phyloP scores from a whole-genome alignment of 306 rosid species.

The Amphicarpaea edgeworthii region DNA sequence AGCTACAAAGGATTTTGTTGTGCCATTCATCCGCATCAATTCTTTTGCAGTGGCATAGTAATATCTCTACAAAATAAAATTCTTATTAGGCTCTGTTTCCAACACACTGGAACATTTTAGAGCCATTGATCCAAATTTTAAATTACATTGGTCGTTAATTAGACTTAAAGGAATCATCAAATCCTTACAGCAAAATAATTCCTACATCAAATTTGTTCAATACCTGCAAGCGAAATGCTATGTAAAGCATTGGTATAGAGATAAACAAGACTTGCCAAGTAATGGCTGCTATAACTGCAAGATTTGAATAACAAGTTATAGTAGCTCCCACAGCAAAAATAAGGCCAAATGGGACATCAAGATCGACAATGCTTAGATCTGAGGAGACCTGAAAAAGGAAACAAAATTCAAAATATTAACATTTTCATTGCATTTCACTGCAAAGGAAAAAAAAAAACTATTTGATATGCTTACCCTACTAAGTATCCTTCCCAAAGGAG shows the following conservation, averaged over 20 bases:
- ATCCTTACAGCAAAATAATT: neutral
- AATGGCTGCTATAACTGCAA: conserved; percentile 52
- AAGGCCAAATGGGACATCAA: conserved; percentile 55
- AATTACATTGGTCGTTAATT: too few relatives aligned
- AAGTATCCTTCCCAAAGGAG: conserved; percentile 74
- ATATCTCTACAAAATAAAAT: conserved; percentile 51
- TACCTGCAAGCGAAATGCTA: conserved; percentile 62
- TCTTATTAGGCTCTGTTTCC: neutral
- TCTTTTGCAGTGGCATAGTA: conserved; percentile 71
- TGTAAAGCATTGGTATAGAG: conserved; percentile 53
- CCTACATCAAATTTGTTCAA: neutral
- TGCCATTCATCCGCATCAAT: conserved; percentile 76
- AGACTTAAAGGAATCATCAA: neutral
- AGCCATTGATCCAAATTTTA: too few relatives aligned
- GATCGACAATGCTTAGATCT: conserved; percentile 64
- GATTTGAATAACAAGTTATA: conserved; percentile 38
- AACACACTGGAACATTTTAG: too few relatives aligned
- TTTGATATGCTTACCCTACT: conserved; percentile 55
- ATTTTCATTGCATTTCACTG: conserved; percentile 18
- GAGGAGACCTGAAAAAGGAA: conserved; percentile 55
- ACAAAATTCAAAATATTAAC: neutral
- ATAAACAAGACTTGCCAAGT: conserved; percentile 69
- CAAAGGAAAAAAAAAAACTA: neutral
- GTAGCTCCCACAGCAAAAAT: conserved; percentile 36
- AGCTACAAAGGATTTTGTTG: conserved; percentile 69